phyloP scores from a whole-genome alignment of 208 protist genomes.

The Lotmaria passim region DNA sequence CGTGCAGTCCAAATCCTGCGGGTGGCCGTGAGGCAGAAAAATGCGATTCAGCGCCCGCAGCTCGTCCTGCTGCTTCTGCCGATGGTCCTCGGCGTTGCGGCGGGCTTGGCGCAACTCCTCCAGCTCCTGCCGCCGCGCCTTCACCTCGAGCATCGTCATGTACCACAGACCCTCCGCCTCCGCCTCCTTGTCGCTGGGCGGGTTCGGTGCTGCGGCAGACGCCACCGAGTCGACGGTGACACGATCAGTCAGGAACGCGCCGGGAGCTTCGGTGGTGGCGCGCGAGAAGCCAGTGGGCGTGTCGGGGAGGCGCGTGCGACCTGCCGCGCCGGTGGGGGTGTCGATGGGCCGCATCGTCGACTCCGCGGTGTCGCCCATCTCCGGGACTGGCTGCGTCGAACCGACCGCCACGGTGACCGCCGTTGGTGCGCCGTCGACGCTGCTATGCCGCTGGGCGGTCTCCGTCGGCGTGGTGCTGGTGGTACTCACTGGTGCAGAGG shows the following conservation, averaged over 20 bases:
- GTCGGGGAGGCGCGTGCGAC: neutral
- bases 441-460: neutral
- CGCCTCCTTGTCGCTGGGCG: neutral
- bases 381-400: neutral
- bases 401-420: neutral
- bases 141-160: constrained; percentile 68
- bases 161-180: constrained; percentile 65
- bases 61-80: constrained; percentile 25
- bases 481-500: neutral
- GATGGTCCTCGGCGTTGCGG: constrained; percentile 49
- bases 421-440: neutral
- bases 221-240: neutral
- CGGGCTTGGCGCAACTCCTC: constrained; percentile 45
- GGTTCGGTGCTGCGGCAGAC: neutral
- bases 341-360: neutral
- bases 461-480: neutral
- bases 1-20: constrained; percentile 43
- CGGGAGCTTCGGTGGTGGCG: neutral
- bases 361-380: constrained; percentile 1
- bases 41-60: constrained; percentile 48
- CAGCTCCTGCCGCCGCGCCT: constrained; percentile 67
- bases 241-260: too few species aligned
- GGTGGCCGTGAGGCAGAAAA: constrained; percentile 60
- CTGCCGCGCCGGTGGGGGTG: neutral
- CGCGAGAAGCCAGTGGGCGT: neutral